Evolutionary conservation across 495 filamentous ascomycete genomes (phyloP).

Genomic region (Chaetomium tenue): DNA sequence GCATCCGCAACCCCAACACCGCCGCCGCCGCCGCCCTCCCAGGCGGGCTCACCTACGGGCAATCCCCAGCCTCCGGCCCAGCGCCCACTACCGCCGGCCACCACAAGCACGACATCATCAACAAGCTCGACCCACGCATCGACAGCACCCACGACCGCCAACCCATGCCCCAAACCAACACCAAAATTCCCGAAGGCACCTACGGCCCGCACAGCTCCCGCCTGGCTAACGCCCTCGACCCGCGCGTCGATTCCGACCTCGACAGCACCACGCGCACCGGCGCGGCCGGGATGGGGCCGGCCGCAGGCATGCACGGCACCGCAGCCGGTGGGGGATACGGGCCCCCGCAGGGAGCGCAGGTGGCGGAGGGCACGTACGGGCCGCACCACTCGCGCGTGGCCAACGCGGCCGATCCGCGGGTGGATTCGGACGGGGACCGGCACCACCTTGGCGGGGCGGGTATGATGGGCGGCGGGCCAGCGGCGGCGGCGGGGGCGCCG

Average conservation of each 20-base stretch:
- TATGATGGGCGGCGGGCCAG: not conserved
- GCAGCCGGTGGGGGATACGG: conserved; percentile 17
- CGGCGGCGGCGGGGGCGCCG: not conserved
- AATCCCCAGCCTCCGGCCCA: conserved; percentile 32
- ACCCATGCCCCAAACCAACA: conserved; percentile 21
- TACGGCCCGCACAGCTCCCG: conserved; percentile 46
- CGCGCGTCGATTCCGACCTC: conserved; percentile 28
- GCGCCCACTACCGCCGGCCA: conserved; percentile 43
- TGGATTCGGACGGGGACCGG: conserved; percentile 29
- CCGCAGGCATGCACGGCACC: not conserved
- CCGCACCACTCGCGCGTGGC: conserved; percentile 36
- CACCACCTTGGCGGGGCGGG: conserved; percentile 3
- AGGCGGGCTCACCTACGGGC: conserved; percentile 19
- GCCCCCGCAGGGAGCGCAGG: conserved; percentile 6
- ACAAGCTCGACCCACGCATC: conserved; percentile 64
- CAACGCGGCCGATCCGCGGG: conserved; percentile 50
- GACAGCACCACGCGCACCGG: conserved; percentile 12
- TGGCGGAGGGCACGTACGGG: conserved; percentile 42
- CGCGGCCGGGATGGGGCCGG: conserved; percentile 11
- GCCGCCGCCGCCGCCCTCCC: not conserved
- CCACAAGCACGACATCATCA: conserved; percentile 59
- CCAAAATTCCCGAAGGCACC: conserved; percentile 37
- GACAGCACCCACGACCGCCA: conserved; percentile 52
- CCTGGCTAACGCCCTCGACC: conserved; percentile 37
- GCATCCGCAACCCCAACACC: conserved; percentile 8